Evolutionary conservation across 2,329 filamentous ascomycete genomes (phyloP), one percentile per base, ranked within the genome.

Genomic region (Pseudopithomyces chartarum): DNA sequence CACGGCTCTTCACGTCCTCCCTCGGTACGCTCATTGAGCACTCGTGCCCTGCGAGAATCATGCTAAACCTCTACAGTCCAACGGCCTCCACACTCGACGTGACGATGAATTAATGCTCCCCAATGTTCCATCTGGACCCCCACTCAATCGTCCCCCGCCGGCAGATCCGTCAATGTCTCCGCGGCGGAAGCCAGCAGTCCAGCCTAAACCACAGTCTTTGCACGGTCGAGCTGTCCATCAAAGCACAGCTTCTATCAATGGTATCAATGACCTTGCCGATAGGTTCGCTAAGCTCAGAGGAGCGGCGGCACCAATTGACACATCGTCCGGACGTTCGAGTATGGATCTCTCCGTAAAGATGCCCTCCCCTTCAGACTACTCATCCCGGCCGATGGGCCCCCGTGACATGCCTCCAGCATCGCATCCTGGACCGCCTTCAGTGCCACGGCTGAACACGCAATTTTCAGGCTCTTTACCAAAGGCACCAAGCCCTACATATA

Each of bases 401-500:
- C 79, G 85, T 57, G 79, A 81, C 11, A 86, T 87, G 81, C 82
- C 82, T 5, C 71, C 65, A n/a, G 54, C 63, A 15, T 57, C 58
- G 2, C 57, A 47, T 36, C 54, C 57, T n/a, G 70, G 70, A 4
- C 69, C 74, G 17, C 79, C 80, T 42, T 76, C 79, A 1, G 80
- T 79, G 49, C 69, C 84, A 10, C 79, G 80, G 2, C 64, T 87
- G 1, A 78, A 84, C 45, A 84, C 79, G 23, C 71, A 74, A n/a
- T 60, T 82, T n/a, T 71, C 85, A 7, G 81, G 84, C 11, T 80
- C 80, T 15, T 78, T 92, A 67, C 90, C 90, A 11, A 90, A 89
- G 70, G 77, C 88, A 44, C 90, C 90, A 1, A 88, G 88, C 66
- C 88, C 90, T 7, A 90, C 90, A 3, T 93, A 92, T 68, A 92